phyloP scores from a whole-genome alignment of 257 asterid species.

The Solanum paucissectum region DNA sequence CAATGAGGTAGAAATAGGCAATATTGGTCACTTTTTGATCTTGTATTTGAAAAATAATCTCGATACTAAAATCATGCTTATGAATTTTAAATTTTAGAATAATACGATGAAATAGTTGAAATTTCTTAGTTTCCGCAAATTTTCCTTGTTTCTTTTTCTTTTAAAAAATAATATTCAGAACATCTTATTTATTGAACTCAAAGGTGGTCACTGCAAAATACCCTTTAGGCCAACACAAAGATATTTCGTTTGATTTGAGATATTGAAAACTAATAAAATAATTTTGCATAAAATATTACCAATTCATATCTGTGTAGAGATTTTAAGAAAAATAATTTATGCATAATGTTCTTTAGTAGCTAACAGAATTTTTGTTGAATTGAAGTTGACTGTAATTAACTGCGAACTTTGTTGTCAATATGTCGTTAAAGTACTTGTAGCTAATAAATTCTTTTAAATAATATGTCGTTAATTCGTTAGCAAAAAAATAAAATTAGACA shows the following conservation, averaged over 20 bases:
- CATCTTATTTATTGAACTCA: not conserved
- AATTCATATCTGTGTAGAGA: no score
- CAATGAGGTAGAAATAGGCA: not conserved
- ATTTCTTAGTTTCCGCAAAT: not conserved
- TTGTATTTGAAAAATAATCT: not conserved
- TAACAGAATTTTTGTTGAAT: no score
- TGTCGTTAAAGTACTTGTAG: not conserved
- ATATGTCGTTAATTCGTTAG: not conserved
- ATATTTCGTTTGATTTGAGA: not conserved
- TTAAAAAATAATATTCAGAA: not conserved
- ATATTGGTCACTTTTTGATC: not conserved
- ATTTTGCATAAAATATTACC: no score
- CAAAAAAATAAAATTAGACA: no score
- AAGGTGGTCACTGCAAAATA: no score
- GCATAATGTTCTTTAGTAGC: not conserved
- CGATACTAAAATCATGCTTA: no score
- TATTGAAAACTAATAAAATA: no score
- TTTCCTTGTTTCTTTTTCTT: not conserved
- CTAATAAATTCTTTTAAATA: not conserved
- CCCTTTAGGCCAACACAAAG: not conserved
- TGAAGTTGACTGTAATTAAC: not conserved
- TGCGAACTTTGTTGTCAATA: no score
- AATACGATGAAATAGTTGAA: not conserved
- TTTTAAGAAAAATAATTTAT: no score
- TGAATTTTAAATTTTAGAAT: not conserved